Evolutionary conservation across 2,329 filamentous ascomycete genomes (phyloP), one percentile per base, ranked within the genome.

Genomic region (Ilyonectria sp.): DNA sequence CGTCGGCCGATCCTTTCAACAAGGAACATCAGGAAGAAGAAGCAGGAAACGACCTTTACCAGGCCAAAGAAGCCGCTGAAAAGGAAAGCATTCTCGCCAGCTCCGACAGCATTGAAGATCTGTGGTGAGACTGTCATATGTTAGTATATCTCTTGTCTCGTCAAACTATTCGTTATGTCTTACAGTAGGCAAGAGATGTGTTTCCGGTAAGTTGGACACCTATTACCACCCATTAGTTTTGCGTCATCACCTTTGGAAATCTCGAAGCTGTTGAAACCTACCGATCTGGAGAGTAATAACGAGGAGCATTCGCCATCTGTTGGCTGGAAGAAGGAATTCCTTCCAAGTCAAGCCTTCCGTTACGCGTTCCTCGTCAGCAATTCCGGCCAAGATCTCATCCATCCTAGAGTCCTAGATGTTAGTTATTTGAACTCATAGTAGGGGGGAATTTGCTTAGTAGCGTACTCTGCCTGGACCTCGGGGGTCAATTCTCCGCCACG

Each of bases 11-110:
- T 78, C 5, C 82, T 79, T 69, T 87, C 86, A 40, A 87, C 81
- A 17, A 87, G 77, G 69, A 86, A 85, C 15, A 86, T 72, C 10
- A 86, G 79, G 73, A 86, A 86, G 65, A 82, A 79, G 11, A 79
- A 64, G 49, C 85, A 85, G 4, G 84, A 83, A 0, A 85, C 77
- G 26, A 87, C 83, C 74, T 87, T 87, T 65, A 86, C 82, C 8
- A 86, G 76, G 3, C 86, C 85, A 49, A 88, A 87, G 75, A 87
- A 86, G 10, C 85, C 86, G 1, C 84, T 87, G 58, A 87, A 80
- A 8, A 87, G 78, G 44, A 86, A 82, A 33, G 79, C 77, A n/a
- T 83, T 78, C 47, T 82, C 76, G 5, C 84, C 84, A 6, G 85
- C 84, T 4, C 85, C 85, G 10, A 87, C 83, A 3, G 84, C 80